Percentiles rank a stretch among this genome's conserved stretches.
Conservation (phyloP, 192 early-diverging fungal genomes). For the Mortierella hygrophila region DNA sequence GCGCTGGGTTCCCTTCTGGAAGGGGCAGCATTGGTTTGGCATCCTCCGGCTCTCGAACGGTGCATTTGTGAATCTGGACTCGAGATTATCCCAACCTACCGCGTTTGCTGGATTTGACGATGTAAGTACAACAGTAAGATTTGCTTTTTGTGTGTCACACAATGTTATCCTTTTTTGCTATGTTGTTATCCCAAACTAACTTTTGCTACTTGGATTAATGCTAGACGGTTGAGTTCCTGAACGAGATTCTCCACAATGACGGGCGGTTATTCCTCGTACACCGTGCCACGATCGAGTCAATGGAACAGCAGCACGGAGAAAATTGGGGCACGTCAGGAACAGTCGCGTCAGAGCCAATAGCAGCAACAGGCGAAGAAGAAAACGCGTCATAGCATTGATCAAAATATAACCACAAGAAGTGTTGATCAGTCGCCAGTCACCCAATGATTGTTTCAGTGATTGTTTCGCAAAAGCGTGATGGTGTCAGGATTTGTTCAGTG, state of each 20-base stretch:
- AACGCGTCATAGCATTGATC: not conserved
- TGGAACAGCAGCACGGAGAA: not conserved
- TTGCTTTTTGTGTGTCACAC: not conserved
- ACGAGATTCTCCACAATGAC: conserved; percentile 17
- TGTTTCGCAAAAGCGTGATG: not conserved
- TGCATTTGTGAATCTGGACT: conserved; percentile 43
- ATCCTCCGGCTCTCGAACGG: conserved; percentile 45
- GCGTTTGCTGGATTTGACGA: conserved; percentile 48
- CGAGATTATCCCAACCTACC: conserved; percentile 30
- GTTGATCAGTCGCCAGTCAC: not conserved
- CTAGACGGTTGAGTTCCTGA: conserved; percentile 30
- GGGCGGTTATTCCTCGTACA: conserved; percentile 51
- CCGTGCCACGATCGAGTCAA: not conserved
- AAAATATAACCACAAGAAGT: not conserved
- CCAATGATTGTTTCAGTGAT: not conserved
- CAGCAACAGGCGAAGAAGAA: too few relatives aligned
- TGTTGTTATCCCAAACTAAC: not conserved
- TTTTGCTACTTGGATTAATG: not conserved
- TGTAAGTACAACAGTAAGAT: conserved; percentile 1
- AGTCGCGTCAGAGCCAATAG: conserved; percentile 7
- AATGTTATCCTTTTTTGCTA: not conserved
- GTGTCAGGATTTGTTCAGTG: not conserved
- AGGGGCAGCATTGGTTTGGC: conserved; percentile 52
- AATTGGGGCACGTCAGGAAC: not conserved
- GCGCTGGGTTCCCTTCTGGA: conserved; percentile 53